Conservation (phyloP, 495 filamentous ascomycete genomes). For the Aeminium ludgeri region DNA sequence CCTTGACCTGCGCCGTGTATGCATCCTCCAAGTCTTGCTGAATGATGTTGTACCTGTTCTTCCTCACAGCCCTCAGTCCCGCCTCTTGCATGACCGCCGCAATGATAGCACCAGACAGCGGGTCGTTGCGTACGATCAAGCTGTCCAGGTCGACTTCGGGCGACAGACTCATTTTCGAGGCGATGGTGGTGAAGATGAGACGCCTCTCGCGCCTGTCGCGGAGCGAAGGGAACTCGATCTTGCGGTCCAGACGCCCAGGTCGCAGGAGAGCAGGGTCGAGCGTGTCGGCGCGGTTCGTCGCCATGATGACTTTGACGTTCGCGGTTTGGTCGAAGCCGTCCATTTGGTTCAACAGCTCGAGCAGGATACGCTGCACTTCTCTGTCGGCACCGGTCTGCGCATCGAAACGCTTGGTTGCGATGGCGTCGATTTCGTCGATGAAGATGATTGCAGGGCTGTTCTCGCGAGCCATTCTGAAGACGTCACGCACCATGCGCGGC, state of each 20-base stretch:
- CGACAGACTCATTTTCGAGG: constrained; percentile 85
- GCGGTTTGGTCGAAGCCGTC: constrained; percentile 97
- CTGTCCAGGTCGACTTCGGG: constrained; percentile 94
- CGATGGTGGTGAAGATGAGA: constrained; percentile 91
- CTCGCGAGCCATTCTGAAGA: constrained; percentile 97
- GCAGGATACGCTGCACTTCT: constrained; percentile 93
- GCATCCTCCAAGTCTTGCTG: constrained; percentile 91
- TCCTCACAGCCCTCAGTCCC: constrained; percentile 81
- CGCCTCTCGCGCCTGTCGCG: constrained; percentile 84
- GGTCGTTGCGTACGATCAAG: constrained; percentile 90
- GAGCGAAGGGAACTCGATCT: constrained; percentile 92
- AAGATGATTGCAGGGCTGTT: constrained; percentile 98
- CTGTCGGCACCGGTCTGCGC: constrained; percentile 94
- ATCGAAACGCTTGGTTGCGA: constrained; percentile 97
- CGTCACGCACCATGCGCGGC: constrained; percentile 95
- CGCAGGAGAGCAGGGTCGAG: constrained; percentile 86
- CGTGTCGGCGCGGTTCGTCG: constrained; percentile 94
- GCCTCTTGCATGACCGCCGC: constrained; percentile 99
- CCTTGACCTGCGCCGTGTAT: constrained; percentile 89
- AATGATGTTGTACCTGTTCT: constrained; percentile 98
- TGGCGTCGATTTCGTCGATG: constrained; percentile 98
- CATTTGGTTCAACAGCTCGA: constrained; percentile 98
- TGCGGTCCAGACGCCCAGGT: constrained; percentile 86
- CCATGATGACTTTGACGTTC: constrained; percentile 99
- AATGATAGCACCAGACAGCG: constrained; percentile 85